Evolutionary conservation across 164 flowering plant genomes (phyloP).

Genomic region (Dillenia suffruticosa): DNA sequence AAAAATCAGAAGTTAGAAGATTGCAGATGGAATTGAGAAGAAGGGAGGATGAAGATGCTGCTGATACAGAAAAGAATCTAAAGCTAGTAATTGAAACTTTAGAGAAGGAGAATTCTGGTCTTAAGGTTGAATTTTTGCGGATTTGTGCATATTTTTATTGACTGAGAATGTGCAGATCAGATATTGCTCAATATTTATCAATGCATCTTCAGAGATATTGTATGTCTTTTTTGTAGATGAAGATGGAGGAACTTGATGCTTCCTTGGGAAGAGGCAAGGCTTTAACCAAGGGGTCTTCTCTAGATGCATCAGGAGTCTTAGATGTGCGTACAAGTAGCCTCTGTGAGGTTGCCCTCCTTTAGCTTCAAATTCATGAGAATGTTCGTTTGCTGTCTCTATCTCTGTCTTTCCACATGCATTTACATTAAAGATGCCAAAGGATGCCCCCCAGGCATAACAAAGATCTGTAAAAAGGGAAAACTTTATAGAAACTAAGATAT

Average conservation of each 20-base stretch:
- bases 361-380: no score
- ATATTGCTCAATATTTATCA: conserved; percentile 2
- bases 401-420: not conserved
- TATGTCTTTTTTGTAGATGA: conserved; percentile 35
- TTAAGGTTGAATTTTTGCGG: conserved; percentile 48
- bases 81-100: conserved; percentile 42
- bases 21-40: conserved; percentile 57
- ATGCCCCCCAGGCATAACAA: no score
- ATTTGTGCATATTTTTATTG: not conserved
- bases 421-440: not conserved
- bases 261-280: conserved; percentile 29
- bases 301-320: conserved; percentile 19
- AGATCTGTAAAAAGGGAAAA: no score
- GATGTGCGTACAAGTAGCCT: conserved; percentile 19
- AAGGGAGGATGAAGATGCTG: conserved; percentile 31
- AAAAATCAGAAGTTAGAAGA: conserved; percentile 48
- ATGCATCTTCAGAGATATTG: not conserved
- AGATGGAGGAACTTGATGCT: conserved; percentile 53
- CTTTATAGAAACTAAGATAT: no score
- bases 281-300: conserved; percentile 15
- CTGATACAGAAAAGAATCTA: conserved; percentile 34
- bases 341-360: conserved; percentile 31
- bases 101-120: conserved; percentile 61
- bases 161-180: not conserved
- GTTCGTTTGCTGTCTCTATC: no score